Evolutionary conservation across 2,329 filamentous ascomycete species (phyloP).

Genomic region (Chalaropsis thielavioides): DNA sequence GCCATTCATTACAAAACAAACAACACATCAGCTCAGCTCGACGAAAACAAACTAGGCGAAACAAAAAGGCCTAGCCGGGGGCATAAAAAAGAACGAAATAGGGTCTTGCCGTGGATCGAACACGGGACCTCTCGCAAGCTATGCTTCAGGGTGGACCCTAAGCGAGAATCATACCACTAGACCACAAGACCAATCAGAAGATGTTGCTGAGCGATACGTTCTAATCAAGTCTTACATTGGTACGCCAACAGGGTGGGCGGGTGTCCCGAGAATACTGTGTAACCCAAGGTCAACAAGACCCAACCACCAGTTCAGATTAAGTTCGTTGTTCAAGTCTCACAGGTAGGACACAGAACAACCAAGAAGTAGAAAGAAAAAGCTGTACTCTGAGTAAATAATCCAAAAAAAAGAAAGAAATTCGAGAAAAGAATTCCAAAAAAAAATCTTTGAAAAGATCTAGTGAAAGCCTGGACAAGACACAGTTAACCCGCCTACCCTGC

Average conservation of each 20-base stretch:
- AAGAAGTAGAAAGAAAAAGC: no score
- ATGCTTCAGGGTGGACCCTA: slow-evolving; percentile 36
- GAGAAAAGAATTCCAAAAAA: background rate
- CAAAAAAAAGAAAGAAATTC: background rate
- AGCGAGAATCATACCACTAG: slow-evolving; percentile 61
- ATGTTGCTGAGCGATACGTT: background rate
- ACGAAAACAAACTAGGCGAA: background rate
- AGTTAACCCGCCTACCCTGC: background rate
- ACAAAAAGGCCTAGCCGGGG: background rate
- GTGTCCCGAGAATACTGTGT: no score
- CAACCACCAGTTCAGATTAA: background rate
- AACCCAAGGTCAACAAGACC: background rate
- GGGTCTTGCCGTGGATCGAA: slow-evolving; percentile 20
- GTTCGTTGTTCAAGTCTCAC: background rate
- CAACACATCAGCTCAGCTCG: background rate
- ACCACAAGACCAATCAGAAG: slow-evolving; percentile 34
- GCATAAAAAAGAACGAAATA: background rate
- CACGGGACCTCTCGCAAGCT: slow-evolving; percentile 21
- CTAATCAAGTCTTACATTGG: background rate
- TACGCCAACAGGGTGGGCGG: no score
- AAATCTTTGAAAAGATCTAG: background rate
- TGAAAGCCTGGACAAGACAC: background rate
- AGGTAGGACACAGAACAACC: background rate
- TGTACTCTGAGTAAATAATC: background rate
- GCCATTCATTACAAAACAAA: no score